phyloP scores from a whole-genome alignment of 108 stramenopile genomes.

The Cyclotella choctawhatcheeana region DNA sequence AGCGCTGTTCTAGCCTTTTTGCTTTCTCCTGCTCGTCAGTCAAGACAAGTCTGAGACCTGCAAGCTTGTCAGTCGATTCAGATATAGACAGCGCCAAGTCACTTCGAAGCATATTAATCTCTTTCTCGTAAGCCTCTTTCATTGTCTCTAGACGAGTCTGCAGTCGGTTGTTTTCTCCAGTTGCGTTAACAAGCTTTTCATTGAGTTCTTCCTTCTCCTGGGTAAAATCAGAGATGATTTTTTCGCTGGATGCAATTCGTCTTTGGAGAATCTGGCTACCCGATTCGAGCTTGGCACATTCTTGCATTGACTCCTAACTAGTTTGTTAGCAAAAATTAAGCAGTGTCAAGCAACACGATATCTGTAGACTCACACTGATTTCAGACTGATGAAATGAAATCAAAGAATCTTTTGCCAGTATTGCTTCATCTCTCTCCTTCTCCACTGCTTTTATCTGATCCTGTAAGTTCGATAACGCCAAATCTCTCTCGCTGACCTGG shows the following conservation, averaged over 20 bases:
- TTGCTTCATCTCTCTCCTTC: conserved; percentile 36
- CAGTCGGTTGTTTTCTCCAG: conserved; percentile 16
- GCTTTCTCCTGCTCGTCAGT: conserved; percentile 32
- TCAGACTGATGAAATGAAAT: conserved; percentile 23
- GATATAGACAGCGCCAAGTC: not conserved
- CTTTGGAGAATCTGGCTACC: conserved; percentile 22
- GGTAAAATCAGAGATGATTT: conserved; percentile 12
- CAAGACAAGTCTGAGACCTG: conserved; percentile 4
- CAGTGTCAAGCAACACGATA: not conserved
- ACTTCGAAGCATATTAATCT: conserved; percentile 10
- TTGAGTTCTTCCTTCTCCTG: conserved; percentile 9
- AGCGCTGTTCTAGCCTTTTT: conserved; percentile 15
- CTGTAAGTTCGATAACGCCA: conserved; percentile 19
- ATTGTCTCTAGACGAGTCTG: not conserved
- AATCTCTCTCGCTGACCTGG: conserved; percentile 21
- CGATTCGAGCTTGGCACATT: conserved; percentile 18
- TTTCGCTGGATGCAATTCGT: conserved; percentile 15
- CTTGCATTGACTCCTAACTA: conserved; percentile 11
- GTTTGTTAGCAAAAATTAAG: not conserved
- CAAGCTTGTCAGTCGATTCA: conserved; percentile 18
- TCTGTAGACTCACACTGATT: conserved; percentile 16
- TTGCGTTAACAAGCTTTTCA: conserved; percentile 9
- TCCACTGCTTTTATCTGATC: conserved; percentile 19
- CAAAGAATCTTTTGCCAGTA: conserved; percentile 21
- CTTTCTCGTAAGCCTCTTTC: conserved; percentile 10